Base-by-base conservation (phyloP, 129 eudicot species). In the Centrapalus pauciflorus region DNA sequence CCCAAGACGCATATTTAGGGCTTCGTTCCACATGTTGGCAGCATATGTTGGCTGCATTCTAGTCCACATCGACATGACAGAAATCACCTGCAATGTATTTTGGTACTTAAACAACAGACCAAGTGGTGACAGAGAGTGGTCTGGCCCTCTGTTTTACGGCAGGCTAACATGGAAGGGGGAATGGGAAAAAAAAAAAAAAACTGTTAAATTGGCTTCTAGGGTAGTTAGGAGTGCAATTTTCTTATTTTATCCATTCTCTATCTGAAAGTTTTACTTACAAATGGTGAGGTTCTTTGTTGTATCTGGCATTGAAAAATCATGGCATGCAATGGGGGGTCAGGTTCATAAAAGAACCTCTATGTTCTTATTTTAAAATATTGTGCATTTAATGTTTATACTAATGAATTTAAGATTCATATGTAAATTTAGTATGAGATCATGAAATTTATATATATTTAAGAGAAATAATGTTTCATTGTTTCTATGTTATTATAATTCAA, bases 21-120 rank as follows among this genome's bases (percentile, higher is more conserved):
- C 99, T 77, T 94, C 99, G 51, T 94, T 94, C 99, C 99, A 94
- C 99, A 94, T 94, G 73, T 94, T 94, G 70, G 99, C 99, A 66
- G 99, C 99, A 81, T 89, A 89, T 21, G 93, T 85, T 78, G 99
- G 99, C 92, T 93, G 99, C 88, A 94, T 80, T 84, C 97, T 94
- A 4, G 97, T 82, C 99, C 99, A 93, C 99, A 93, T 93, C 76
- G 99, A 93, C 99, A 93, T 93, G 95, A 89, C 95, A 86, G 99
- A 93, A 89, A 85, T 82, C 41, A 93, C 99, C 96, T 93, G 88
- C 70, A 81, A 80, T 43, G 66, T 11, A 11, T 26, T 68, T 30
- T 20, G 20, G 2, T 9, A 64, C 37, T 40, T 64, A 0, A 64
- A 64, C 11, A 33, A n/a, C 35, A 46, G 51, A 43, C 5, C 4